Base-by-base conservation (phyloP, 1,139 yeast genomes). In the Blastobotrys indianensis region DNA sequence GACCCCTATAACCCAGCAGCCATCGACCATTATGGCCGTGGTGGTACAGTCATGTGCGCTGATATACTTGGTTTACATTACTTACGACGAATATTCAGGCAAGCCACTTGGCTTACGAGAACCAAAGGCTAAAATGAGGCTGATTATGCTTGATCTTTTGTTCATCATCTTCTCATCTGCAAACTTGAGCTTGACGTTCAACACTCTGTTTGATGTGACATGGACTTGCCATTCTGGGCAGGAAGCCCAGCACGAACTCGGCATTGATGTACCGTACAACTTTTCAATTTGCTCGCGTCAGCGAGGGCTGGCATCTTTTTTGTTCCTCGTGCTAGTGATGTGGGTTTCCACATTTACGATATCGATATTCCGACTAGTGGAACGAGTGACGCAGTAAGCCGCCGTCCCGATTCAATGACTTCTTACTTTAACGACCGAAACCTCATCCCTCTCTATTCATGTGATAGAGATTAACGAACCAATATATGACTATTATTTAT, bases 121-220 rank as follows among this genome's bases (percentile, higher is more conserved):
- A 53, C 94, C 96, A 0, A 70, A 78, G 54, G 88, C 84, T 25
- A 90, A 90, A 60, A 77, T 90, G 74, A 74, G 87, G 58, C 74
- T 88, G 49, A 73, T 77, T 46, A 72, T 88, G 74, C 70, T 87
- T 53, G 98, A 92, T 61, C 70, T 90, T 42, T 68, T 90, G 32
- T 87, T 92, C 64, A 86, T 92, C 53, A 87, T 92, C n/a, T 85
- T 90, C 60, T 80, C 90, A n/a, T 80, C 94, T 42, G 96, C 97
- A 1, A 90, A 88, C 62, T 66, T 90, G 49, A 80, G 97, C 6
- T 72, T 92, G 42, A 79, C 96, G 1, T 88, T 88, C 66, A 83
- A 87, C 61, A 82, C 96, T 1, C 70, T 90, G 45, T 85, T 72
- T 62, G 96, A 87, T 62, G 73, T 74, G 41, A 75, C 80, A 55